Conservation (phyloP, 306 rosid species). For the Urtica urens region DNA sequence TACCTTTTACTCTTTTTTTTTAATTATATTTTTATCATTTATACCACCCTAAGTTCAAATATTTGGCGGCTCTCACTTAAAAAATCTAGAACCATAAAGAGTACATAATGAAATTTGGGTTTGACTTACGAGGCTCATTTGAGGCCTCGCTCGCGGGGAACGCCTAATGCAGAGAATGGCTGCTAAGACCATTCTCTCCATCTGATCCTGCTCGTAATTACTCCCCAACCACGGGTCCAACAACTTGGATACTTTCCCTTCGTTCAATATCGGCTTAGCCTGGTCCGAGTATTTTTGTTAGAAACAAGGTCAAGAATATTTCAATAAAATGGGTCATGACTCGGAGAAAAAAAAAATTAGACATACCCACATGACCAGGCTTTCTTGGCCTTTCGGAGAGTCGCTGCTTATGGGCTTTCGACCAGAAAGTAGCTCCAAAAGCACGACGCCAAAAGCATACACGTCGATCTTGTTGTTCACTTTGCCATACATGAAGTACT, state of each 20-base stretch:
- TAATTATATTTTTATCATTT: too few species aligned
- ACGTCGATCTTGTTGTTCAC: conserved; percentile 85
- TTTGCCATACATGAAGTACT: conserved; percentile 93
- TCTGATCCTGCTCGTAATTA: conserved; percentile 46
- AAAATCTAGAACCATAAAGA: neutral
- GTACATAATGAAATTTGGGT: neutral
- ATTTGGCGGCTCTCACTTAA: too few species aligned
- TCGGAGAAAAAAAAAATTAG: conserved; percentile 5
- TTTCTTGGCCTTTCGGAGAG: conserved; percentile 77
- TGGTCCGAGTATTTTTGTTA: conserved; percentile 20
- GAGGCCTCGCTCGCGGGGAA: conserved; percentile 84
- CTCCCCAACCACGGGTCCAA: conserved; percentile 61
- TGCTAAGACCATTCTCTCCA: conserved; percentile 78
- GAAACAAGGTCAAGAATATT: neutral
- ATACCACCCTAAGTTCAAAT: too few species aligned
- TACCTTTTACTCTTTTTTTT: too few species aligned
- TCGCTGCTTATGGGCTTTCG: conserved; percentile 76
- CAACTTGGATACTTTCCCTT: conserved; percentile 56
- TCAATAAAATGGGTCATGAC: conserved; percentile 10
- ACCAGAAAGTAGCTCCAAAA: conserved; percentile 92
- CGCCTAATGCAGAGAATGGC: conserved; percentile 84
- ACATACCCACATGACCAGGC: conserved; percentile 97
- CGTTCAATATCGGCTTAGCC: conserved; percentile 74
- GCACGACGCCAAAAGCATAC: conserved; percentile 85
- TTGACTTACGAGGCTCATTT: conserved; percentile 68